Evolutionary conservation across 2,329 filamentous ascomycete species (phyloP), one percentile per base, ranked within the genome.

Genomic region (Sclerotinia trifoliorum): DNA sequence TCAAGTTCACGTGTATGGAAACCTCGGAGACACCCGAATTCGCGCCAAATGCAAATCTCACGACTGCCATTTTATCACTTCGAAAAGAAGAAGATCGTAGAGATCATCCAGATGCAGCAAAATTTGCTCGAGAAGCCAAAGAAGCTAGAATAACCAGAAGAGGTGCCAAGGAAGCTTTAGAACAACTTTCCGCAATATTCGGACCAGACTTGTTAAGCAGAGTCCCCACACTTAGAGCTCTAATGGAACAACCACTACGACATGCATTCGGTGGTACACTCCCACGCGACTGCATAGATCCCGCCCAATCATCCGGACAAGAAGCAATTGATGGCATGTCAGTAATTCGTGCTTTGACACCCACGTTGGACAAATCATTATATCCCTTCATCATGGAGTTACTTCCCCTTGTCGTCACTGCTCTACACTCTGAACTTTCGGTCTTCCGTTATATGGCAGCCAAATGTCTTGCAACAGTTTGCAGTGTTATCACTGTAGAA

Each of bases 1-100:
- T 96, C 80, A 98, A 97, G 77, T 99, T 97, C 80, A 97, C 93
- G 71, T 99, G 95, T 76, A 93, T 97, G 75, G 95, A 99, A 78
- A 96, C 96, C 1, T 94, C 95, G 0, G 96, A 99, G 79, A 99
- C 96, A 0, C 95, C 95, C 0, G 95, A 98, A 76, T 98, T 98
- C 78, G 88, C 90, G 5, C 89, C 91, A 39, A 95, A 98, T 75
- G 91, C 90, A 1, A 79, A 83, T 55, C 90, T 96, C 75, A 91
- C 90, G 57, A 88, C 89, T 71, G 90, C 90, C 19, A 95, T 99
- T 67, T 81, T 99, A 21, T 98, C 95, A 0, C 88, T 99, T 79
- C 92, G 94, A 74, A 99, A 99, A 80, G 95, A 99, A 77, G 95
- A 99, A 79, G 95, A 99, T 76, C 87, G 95, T 56, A 90, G 94